phyloP scores from a whole-genome alignment of 202 grass and related monocot species.

The Setaria italica region DNA sequence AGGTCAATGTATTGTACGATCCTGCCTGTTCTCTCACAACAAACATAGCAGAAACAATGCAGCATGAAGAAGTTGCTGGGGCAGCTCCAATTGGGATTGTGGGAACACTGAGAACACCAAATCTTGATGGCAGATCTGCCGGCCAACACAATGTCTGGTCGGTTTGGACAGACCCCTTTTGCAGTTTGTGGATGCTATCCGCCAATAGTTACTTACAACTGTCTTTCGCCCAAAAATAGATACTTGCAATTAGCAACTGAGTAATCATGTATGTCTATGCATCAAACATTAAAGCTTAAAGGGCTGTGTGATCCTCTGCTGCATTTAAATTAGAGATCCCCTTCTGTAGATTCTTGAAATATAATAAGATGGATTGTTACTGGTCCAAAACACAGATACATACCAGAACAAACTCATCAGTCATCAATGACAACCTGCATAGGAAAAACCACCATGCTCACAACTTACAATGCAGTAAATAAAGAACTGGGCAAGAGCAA shows the following conservation, averaged over 20 bases:
- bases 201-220: slow-evolving; percentile 26
- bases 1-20: slow-evolving; percentile 30
- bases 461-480: slow-evolving; percentile 6
- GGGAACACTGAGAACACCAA: slow-evolving; percentile 33
- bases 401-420: background rate
- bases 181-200: slow-evolving; percentile 43
- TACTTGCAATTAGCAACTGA: slow-evolving; percentile 20
- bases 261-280: background rate
- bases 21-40: slow-evolving; percentile 30
- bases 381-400: background rate
- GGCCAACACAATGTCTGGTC: slow-evolving; percentile 44
- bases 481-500: background rate
- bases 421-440: background rate
- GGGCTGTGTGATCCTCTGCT: background rate
- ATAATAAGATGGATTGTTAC: slow-evolving; percentile 17
- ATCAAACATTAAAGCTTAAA: background rate
- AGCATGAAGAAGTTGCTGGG: slow-evolving; percentile 24
- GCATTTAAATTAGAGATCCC: slow-evolving; percentile 18
- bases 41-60: background rate
- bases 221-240: slow-evolving; percentile 7
- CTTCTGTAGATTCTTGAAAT: background rate
- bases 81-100: slow-evolving; percentile 39
- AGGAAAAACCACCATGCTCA: background rate
- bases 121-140: slow-evolving; percentile 46
- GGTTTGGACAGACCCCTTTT: slow-evolving; percentile 33